These are phyloP conservation scores for Pseudocercospora vitis DNA, from an alignment of 2,329 filamentous ascomycete species.

Conservation along the genomic window DNA sequence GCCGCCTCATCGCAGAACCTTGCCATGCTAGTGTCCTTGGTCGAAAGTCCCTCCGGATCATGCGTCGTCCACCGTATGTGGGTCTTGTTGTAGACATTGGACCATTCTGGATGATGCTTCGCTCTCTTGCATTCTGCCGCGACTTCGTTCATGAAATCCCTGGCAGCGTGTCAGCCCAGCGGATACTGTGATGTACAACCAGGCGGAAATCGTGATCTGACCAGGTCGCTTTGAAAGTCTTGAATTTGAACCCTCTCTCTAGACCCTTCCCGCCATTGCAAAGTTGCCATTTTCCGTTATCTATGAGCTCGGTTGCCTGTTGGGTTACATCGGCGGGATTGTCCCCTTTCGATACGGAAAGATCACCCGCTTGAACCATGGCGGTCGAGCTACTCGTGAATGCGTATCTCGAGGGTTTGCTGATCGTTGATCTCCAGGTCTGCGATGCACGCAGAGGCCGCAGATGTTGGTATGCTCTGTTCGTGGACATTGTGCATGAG, in stretches of 20 bases:
- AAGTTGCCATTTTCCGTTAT: constrained; percentile 36
- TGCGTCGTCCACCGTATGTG: constrained; percentile 75
- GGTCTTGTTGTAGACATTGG: constrained; percentile 71
- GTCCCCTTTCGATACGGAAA: constrained; percentile 28
- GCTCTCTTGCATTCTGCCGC: constrained; percentile 66
- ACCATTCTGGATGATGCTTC: constrained; percentile 76
- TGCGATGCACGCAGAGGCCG: not conserved
- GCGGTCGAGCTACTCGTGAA: not conserved
- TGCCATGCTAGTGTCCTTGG: constrained; percentile 64
- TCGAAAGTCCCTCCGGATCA: constrained; percentile 63
- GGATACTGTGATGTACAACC: not conserved
- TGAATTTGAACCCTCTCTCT: constrained; percentile 41
- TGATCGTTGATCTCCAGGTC: not conserved
- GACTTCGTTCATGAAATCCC: constrained; percentile 75
- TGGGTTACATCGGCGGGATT: constrained; percentile 19
- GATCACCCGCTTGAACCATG: constrained; percentile 22
- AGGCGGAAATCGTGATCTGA: not conserved
- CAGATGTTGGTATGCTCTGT: not conserved
- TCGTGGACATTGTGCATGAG: constrained; percentile 4
- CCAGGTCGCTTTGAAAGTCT: constrained; percentile 43
- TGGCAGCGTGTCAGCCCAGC: not conserved
- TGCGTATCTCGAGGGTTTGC: not conserved
- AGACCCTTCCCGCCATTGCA: constrained; percentile 37
- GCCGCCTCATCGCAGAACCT: constrained; percentile 57
- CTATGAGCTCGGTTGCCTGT: constrained; percentile 31